Base-by-base conservation (phyloP, 192 early-diverging fungal genomes). In the Ramicandelaber brevisporus region DNA sequence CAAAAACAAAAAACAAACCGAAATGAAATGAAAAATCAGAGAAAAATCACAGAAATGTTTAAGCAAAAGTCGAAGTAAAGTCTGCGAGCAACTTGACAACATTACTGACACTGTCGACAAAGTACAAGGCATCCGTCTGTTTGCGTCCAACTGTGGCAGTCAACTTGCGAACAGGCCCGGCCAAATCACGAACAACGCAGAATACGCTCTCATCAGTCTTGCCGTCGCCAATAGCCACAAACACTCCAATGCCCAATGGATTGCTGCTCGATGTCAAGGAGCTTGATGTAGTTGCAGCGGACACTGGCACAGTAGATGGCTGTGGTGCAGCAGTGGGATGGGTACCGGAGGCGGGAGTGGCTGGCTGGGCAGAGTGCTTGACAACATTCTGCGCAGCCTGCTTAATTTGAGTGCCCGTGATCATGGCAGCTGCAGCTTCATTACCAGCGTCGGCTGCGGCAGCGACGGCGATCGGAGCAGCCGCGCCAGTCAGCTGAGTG, bases 141-240 rank as follows among this genome's bases (percentile, higher is more conserved):
- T 99, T 99, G 50, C 88, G 85, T 5, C 90, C 95, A 2, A 99
- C 90, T 0, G 95, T 99, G 14, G 68, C 68, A 15, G 82, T 87
- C 31, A 83, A 68, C 31, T 64, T 50, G 21, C 66, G 49, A 5
- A 55, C 44, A 21, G 53, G 39, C 23, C 68, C 55, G 12, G 59
- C 46, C n/a, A 74, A 51, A 31, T 49, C 39, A 15, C 19, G 14
- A 3, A 38, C 30, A 3, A 67, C 43, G 9, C 63, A 68, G 34
- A 99, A 99, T 12, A 96, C 63, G n/a, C 66, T 68, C 49, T 99
- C 95, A 50, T 99, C 95, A 7, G 81, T 78, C 41, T 81, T 78
- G 7, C 90, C 87, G 38, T 99, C 87, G 33, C 95, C 95, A 12
- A 96, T 46, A 30, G 73, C 84, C 30, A 90, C 44, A 26, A 82